Evolutionary conservation across 2,329 filamentous ascomycete genomes (phyloP).

Genomic region (Bipolaris zeicola): DNA sequence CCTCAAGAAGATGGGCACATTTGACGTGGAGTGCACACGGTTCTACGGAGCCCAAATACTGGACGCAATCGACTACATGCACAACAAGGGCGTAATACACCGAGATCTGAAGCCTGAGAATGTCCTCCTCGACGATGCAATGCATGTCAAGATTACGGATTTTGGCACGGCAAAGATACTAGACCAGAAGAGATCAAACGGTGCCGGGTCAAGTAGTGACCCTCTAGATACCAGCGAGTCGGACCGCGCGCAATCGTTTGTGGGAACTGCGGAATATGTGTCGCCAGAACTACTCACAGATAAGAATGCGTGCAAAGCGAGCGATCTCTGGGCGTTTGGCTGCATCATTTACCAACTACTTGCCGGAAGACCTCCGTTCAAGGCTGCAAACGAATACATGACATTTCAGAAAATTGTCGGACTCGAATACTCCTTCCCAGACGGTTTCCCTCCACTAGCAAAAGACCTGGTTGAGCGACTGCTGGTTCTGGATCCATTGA

Average conservation of each 20-base stretch:
- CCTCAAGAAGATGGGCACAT: constrained; percentile 90
- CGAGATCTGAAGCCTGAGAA: constrained; percentile 97
- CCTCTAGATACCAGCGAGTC: constrained; percentile 65
- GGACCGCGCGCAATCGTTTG: constrained; percentile 87
- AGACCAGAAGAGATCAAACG: constrained; percentile 57
- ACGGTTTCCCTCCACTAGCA: constrained; percentile 83
- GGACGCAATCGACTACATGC: constrained; percentile 97
- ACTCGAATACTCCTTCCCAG: constrained; percentile 90
- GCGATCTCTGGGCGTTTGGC: constrained; percentile 97
- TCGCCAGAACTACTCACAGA: constrained; percentile 96
- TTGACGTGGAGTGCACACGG: constrained; percentile 90
- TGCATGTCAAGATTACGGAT: constrained; percentile 98
- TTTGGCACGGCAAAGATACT: constrained; percentile 98
- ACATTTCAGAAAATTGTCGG: constrained; percentile 98
- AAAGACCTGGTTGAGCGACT: constrained; percentile 89
- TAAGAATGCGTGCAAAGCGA: constrained; percentile 96
- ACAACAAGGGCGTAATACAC: constrained; percentile 92
- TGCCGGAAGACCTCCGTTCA: constrained; percentile 95
- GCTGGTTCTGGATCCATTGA: constrained; percentile 83
- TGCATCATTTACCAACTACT: constrained; percentile 97
- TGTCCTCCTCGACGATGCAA: constrained; percentile 89
- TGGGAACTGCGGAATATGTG: constrained; percentile 97
- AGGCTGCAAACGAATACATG: constrained; percentile 91
- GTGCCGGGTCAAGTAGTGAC: constrained; percentile 51
- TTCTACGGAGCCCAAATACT: constrained; percentile 97